These are phyloP conservation scores for Nitzschia sp. DNA, from an alignment of 108 stramenopile species.

Conservation along the genomic window DNA sequence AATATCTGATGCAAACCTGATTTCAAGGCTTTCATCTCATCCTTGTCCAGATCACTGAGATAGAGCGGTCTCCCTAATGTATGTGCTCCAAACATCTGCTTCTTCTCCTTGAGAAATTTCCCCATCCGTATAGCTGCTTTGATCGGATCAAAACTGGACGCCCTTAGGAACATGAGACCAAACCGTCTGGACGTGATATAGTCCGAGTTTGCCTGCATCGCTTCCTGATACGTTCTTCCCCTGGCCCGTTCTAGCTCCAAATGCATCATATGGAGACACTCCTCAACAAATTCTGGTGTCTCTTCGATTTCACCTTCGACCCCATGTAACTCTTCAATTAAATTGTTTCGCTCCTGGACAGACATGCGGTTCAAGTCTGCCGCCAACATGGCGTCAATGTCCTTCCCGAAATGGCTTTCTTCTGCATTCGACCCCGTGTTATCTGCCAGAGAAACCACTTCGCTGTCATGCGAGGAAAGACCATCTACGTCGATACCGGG, in stretches of 20 bases:
- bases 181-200: background rate
- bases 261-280: background rate
- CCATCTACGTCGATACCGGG: too few relatives aligned
- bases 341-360: background rate
- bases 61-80: constrained; percentile 9
- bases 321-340: constrained; percentile 18
- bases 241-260: background rate
- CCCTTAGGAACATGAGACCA: constrained; percentile 23
- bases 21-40: constrained; percentile 17
- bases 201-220: background rate
- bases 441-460: too few relatives aligned
- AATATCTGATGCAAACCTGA: constrained; percentile 14
- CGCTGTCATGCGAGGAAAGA: too few relatives aligned
- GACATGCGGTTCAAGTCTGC: background rate
- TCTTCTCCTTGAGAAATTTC: constrained; percentile 13
- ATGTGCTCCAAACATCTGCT: constrained; percentile 7
- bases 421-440: too few relatives aligned
- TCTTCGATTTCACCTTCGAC: constrained; percentile 2
- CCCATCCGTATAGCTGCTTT: constrained; percentile 8
- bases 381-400: background rate
- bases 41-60: constrained; percentile 19
- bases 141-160: background rate
- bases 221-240: background rate
- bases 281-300: constrained; percentile 16
- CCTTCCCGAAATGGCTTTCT: background rate